These are phyloP conservation scores for Kurtzmaniella natalensis DNA, from an alignment of 1,139 yeast genomes.

Conservation along the genomic window DNA sequence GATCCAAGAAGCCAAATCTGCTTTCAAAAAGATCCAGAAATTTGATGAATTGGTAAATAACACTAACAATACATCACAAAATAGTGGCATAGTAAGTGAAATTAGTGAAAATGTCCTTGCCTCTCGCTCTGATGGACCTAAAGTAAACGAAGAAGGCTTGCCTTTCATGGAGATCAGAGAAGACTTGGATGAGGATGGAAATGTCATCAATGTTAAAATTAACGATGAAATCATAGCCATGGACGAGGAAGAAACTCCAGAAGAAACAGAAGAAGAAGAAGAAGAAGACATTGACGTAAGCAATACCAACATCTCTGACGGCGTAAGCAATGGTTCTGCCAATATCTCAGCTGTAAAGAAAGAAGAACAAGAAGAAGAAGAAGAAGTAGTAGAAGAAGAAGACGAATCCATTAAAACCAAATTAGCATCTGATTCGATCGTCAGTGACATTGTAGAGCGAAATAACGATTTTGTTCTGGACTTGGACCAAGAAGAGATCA, in stretches of 20 bases:
- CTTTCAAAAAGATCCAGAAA: constrained; percentile 28
- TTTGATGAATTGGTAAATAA: constrained; percentile 10
- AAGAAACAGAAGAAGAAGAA: constrained; percentile 3
- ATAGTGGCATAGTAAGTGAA: too few species aligned
- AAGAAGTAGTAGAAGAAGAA: constrained; percentile 1
- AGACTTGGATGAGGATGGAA: constrained; percentile 77
- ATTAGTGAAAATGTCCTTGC: too few species aligned
- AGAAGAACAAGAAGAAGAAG: constrained; percentile 3
- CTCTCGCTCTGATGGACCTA: too few species aligned
- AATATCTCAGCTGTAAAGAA: constrained; percentile 4
- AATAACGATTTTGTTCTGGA: background rate
- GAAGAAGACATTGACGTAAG: too few species aligned
- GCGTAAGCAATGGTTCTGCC: too few species aligned
- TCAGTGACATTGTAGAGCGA: background rate
- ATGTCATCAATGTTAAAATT: constrained; percentile 43
- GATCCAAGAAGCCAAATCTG: constrained; percentile 39
- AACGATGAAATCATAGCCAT: constrained; percentile 15
- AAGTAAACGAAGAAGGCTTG: constrained; percentile 38
- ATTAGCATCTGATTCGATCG: too few species aligned
- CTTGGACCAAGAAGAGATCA: background rate
- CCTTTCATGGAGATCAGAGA: constrained; percentile 81
- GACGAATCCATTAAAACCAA: too few species aligned
- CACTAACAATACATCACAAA: constrained; percentile 5
- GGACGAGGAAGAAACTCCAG: constrained; percentile 5
- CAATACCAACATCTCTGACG: too few species aligned